Evolutionary conservation across 148 eudicot genomes (phyloP).

Genomic region (Rhododendron williamsianum): DNA sequence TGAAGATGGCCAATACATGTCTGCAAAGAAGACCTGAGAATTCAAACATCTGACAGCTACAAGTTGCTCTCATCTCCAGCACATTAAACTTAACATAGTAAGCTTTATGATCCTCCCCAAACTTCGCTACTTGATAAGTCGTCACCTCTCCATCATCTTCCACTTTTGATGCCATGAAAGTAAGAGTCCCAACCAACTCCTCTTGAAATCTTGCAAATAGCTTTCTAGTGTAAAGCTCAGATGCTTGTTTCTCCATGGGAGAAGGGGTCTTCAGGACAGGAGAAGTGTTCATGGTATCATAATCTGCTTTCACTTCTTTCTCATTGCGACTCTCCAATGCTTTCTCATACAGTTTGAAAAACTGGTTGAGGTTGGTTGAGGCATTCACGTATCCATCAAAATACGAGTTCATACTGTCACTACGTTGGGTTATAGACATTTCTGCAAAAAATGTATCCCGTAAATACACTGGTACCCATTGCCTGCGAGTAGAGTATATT

Average conservation of each 20-base stretch:
- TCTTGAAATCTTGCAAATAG: slow-evolving; percentile 51
- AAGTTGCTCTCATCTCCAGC: slow-evolving; percentile 47
- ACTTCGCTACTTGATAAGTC: slow-evolving; percentile 46
- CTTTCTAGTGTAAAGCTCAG: slow-evolving; percentile 52
- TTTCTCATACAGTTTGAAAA: slow-evolving; percentile 49
- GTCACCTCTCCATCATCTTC: slow-evolving; percentile 51
- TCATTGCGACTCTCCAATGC: slow-evolving; percentile 57
- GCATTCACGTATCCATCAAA: slow-evolving; percentile 62
- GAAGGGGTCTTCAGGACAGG: slow-evolving; percentile 52
- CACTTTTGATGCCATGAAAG: slow-evolving; percentile 52
- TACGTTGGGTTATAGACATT: slow-evolving; percentile 54
- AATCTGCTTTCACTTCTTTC: slow-evolving; percentile 66
- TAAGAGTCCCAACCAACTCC: slow-evolving; percentile 53
- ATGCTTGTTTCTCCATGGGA: slow-evolving; percentile 65
- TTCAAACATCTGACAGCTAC: slow-evolving; percentile 63
- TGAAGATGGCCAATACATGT: slow-evolving; percentile 53
- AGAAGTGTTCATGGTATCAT: slow-evolving; percentile 43
- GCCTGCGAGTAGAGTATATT: slow-evolving; percentile 37
- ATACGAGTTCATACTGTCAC: slow-evolving; percentile 56
- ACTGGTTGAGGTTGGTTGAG: slow-evolving; percentile 46
- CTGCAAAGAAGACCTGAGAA: slow-evolving; percentile 63
- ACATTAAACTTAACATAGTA: slow-evolving; percentile 51
- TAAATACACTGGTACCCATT: slow-evolving; percentile 55
- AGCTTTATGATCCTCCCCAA: slow-evolving; percentile 49
- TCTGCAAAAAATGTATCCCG: slow-evolving; percentile 58